These are phyloP conservation scores for Pholiota microspora DNA, from an alignment of 768 basidiomycete species.

Conservation along the genomic window DNA sequence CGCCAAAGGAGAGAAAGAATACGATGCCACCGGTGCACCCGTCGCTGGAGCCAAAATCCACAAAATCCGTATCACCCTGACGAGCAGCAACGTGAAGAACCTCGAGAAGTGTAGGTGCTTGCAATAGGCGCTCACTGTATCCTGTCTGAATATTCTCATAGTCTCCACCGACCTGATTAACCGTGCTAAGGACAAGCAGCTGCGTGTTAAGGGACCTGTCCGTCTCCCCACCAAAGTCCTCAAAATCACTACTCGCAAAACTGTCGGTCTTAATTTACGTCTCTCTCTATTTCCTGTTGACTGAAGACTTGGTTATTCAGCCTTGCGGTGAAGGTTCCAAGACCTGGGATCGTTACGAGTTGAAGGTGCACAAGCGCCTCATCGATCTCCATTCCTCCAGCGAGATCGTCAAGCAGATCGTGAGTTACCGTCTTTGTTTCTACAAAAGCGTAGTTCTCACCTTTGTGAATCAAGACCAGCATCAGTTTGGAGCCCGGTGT, in stretches of 20 bases:
- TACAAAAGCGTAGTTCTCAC: neutral
- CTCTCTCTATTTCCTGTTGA: neutral
- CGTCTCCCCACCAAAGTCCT: conserved; percentile 98
- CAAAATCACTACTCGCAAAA: conserved; percentile 99
- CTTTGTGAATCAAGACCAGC: conserved; percentile 64
- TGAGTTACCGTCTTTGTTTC: conserved; percentile 39
- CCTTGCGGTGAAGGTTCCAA: conserved; percentile 99
- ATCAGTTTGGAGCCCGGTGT: conserved; percentile 99
- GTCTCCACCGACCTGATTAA: conserved; percentile 97
- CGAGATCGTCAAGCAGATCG: conserved; percentile 99
- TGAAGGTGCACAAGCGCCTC: conserved; percentile 99
- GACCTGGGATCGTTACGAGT: conserved; percentile 99
- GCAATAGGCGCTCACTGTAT: conserved; percentile 18
- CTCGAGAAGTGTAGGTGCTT: conserved; percentile 85
- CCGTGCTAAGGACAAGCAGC: conserved; percentile 99
- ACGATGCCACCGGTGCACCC: conserved; percentile 87
- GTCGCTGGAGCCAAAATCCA: conserved; percentile 90
- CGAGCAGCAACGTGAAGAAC: conserved; percentile 96
- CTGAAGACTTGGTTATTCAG: conserved; percentile 35
- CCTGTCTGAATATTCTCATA: conserved; percentile 27
- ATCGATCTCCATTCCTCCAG: conserved; percentile 98
- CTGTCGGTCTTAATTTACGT: conserved; percentile 50
- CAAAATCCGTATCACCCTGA: conserved; percentile 99
- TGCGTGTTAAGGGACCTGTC: conserved; percentile 98
- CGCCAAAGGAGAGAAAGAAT: conserved; percentile 98